Evolutionary conservation across 352 stramenopile genomes (phyloP), one percentile per base, ranked within the genome.

Genomic region (Phytophthora constricta): DNA sequence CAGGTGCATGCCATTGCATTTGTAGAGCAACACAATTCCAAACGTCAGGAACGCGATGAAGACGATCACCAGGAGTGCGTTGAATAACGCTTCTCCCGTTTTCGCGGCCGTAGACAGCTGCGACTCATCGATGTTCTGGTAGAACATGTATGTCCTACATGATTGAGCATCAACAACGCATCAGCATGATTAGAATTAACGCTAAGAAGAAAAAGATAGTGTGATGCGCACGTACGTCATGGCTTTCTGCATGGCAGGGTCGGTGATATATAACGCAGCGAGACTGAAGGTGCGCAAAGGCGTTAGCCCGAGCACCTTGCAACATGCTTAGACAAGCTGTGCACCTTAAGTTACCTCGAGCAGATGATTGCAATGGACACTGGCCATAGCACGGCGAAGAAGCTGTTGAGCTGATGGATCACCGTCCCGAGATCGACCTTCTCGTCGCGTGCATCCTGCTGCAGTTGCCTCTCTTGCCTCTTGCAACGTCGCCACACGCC

Each of bases 1-100:
- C 37, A 90, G 56, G 54, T 71, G 76, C 74, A 92, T 91, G 62
- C 84, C 90, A 62, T 94, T 79, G 65, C 85, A 88, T 46, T 93
- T 94, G 76, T 96, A 96, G 20, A 96, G 70, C 47, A 94, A 34
- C 42, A 95, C 89, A 62, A 96, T 86, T 0, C 74, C 69, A 20
- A 96, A 93, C 2, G 88, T 96, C 23, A 95, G 74, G 46, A 75
- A 61, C 19, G 79, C 84, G 63, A 97, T 90, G 65, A 96, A 87
- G 8, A 72, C 62, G 20, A 97, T 90, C 45, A 96, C 86, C 8
- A 96, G 52, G 0, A 94, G 68, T 25, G 88, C 87, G 58, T 97
- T 96, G 49, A 86, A 69, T 16, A 96, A 49, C 10, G 86, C 88
- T 49, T 88, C 67, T 10, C 86, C 46, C 9, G 79, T 82, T 52